These are phyloP conservation scores for Penicillium antarcticum DNA, from an alignment of 495 filamentous ascomycete species.

Conservation along the genomic window DNA sequence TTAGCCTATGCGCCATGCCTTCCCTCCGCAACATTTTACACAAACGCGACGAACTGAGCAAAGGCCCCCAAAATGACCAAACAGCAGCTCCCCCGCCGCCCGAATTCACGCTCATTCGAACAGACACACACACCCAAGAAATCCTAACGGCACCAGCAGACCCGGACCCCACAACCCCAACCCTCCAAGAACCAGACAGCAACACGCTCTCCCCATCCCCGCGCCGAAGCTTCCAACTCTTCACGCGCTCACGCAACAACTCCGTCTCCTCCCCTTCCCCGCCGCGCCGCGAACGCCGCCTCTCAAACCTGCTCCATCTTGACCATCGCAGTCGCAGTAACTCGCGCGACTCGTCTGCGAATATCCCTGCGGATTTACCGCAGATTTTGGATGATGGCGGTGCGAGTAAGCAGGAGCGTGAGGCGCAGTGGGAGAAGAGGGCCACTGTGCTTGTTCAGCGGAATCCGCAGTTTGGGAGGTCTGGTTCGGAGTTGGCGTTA, in stretches of 20 bases:
- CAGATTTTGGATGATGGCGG: constrained; percentile 54
- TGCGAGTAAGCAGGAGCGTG: constrained; percentile 46
- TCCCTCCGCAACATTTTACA: constrained; percentile 66
- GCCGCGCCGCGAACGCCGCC: constrained; percentile 41
- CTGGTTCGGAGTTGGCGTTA: constrained; percentile 21
- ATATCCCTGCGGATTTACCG: constrained; percentile 77
- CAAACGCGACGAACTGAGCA: constrained; percentile 60
- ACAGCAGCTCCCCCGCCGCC: constrained; percentile 43
- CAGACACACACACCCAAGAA: constrained; percentile 78
- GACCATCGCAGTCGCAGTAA: constrained; percentile 50
- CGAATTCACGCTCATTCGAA: constrained; percentile 79
- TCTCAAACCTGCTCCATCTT: constrained; percentile 71
- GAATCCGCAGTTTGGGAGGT: constrained; percentile 45
- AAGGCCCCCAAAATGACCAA: neutral
- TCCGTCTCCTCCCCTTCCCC: constrained; percentile 32
- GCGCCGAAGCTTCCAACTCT: constrained; percentile 48
- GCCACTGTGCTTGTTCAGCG: constrained; percentile 78
- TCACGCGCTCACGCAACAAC: constrained; percentile 43
- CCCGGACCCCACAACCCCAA: constrained; percentile 29
- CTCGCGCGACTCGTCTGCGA: constrained; percentile 56
- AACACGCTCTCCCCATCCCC: constrained; percentile 26
- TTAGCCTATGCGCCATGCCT: constrained; percentile 50
- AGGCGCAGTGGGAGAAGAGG: constrained; percentile 77
- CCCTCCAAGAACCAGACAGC: neutral
- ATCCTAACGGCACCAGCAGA: constrained; percentile 63